Percentiles rank a stretch among this genome's conserved stretches.
Evolutionary conservation across 108 stramenopile species (phyloP).

Genomic region (Mayamaea pseudoterrestris): DNA sequence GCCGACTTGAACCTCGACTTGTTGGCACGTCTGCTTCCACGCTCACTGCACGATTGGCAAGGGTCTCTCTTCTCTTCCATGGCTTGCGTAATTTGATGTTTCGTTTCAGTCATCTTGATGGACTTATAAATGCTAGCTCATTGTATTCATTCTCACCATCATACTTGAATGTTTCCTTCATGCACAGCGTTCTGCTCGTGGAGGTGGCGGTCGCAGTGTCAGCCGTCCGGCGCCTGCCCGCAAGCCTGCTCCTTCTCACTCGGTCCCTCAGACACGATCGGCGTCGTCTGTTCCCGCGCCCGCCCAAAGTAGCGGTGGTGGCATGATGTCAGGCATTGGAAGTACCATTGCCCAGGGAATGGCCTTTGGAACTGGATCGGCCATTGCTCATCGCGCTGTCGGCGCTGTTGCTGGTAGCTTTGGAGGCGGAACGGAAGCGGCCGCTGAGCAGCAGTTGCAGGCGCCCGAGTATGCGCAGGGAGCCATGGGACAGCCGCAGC

Average conservation of each 20-base stretch:
- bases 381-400: constrained; percentile 91
- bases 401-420: constrained; percentile 74
- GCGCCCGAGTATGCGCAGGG: constrained; percentile 1
- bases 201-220: constrained; percentile 11
- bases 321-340: constrained; percentile 92
- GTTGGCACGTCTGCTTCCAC: too few species aligned
- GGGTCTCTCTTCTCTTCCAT: too few species aligned
- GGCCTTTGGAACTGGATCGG: constrained; percentile 95
- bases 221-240: constrained; percentile 15
- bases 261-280: too few species aligned
- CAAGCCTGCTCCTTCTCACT: constrained; percentile 32
- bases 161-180: neutral
- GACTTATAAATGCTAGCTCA: too few species aligned
- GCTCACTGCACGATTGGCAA: too few species aligned
- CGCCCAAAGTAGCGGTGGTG: constrained; percentile 44
- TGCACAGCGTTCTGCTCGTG: constrained; percentile 27
- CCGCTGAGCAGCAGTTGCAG: constrained; percentile 15
- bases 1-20: too few species aligned
- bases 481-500: constrained; percentile 12
- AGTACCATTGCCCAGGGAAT: constrained; percentile 95
- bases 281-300: constrained; percentile 30
- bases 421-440: constrained; percentile 29
- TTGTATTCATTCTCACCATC: neutral
- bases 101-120: too few species aligned
- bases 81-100: too few species aligned